Conservation (phyloP, 2,329 filamentous ascomycete genomes). For the Aureobasidium sp. region DNA sequence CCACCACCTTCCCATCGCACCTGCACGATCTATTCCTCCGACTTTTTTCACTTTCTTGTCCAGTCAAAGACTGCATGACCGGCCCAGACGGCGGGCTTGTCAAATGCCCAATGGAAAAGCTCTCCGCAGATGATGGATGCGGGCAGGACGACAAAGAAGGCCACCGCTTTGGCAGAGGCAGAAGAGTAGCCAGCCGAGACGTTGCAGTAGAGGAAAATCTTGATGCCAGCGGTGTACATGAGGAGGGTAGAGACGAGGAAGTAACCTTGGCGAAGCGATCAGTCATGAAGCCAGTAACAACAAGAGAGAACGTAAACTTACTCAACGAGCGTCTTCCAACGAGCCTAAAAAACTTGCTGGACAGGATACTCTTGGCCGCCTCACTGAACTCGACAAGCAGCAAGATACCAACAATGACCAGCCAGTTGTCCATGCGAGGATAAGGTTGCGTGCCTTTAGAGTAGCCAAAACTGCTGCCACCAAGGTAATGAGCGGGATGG, state of each 20-base stretch:
- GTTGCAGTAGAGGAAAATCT: constrained; percentile 21
- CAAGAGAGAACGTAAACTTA: constrained; percentile 23
- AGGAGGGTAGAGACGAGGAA: constrained; percentile 22
- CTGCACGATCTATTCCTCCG: too few relatives aligned
- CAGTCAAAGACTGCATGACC: constrained; percentile 10
- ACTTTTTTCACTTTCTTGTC: constrained; percentile 1
- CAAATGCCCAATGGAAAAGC: constrained; percentile 20
- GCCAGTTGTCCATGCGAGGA: constrained; percentile 35
- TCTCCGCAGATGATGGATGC: constrained; percentile 18
- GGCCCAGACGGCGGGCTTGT: constrained; percentile 20
- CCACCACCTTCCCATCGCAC: too few relatives aligned
- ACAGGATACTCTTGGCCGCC: constrained; percentile 28
- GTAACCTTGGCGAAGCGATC: constrained; percentile 16
- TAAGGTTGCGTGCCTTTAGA: constrained; percentile 26
- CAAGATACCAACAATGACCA: constrained; percentile 35
- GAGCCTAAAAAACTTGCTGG: constrained; percentile 27
- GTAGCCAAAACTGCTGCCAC: constrained; percentile 23
- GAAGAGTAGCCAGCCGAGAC: constrained; percentile 11
- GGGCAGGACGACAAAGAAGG: constrained; percentile 18
- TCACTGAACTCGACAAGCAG: constrained; percentile 34
- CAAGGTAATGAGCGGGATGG: constrained; percentile 35
- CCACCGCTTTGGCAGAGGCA: constrained; percentile 20
- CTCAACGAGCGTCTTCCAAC: constrained; percentile 37
- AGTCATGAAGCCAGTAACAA: neutral
- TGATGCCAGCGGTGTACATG: constrained; percentile 24